Conservation (phyloP, 208 protist genomes). For the Trichomonas gallinae region DNA sequence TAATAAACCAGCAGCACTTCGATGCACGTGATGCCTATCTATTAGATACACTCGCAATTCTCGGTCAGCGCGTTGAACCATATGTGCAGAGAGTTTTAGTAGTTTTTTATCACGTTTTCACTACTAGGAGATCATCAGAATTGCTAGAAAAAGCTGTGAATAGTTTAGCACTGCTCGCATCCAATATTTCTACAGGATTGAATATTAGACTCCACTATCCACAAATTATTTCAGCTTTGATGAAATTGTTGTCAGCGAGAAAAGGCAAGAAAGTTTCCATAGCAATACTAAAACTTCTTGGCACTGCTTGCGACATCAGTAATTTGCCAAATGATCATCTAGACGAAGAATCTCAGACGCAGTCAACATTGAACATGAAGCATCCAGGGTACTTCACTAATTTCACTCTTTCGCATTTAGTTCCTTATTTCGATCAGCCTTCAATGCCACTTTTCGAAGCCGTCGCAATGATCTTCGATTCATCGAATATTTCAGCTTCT, state of each 20-base stretch:
- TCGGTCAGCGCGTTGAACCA: not conserved
- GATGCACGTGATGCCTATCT: not conserved
- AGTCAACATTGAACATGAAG: not conserved
- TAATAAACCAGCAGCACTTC: not conserved
- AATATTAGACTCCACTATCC: not conserved
- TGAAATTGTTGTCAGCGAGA: not conserved
- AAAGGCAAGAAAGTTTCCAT: not conserved
- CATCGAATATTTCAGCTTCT: not conserved
- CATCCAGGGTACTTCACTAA: not conserved
- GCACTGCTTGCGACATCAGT: not conserved
- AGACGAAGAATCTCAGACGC: not conserved
- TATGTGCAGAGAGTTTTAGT: not conserved
- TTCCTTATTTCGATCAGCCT: not conserved
- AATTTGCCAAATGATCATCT: not conserved
- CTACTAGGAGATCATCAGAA: not conserved
- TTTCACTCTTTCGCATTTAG: slow-evolving; percentile 6
- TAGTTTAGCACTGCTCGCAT: not conserved
- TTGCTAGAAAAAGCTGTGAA: not conserved
- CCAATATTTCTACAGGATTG: not conserved
- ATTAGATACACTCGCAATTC: not conserved
- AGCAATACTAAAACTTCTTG: not conserved
- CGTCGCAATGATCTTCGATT: not conserved
- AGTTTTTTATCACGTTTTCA: not conserved
- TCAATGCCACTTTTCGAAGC: not conserved
- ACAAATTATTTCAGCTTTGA: not conserved